Evolutionary conservation across 1,284 basidiomycete species (phyloP).

Genomic region (Butyriboletus appendiculatus): DNA sequence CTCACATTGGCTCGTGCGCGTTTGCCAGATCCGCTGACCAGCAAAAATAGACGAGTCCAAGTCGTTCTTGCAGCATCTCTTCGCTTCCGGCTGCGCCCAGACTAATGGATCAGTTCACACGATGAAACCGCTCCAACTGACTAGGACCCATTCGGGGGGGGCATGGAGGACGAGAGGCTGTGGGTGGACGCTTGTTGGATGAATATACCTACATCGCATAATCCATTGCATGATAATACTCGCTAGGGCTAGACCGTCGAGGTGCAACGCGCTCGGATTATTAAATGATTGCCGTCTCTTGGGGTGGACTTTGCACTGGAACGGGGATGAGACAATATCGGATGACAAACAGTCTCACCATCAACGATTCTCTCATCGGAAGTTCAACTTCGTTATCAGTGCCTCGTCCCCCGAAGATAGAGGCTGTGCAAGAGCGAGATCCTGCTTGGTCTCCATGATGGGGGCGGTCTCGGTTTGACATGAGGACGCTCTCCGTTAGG

Average conservation of each 20-base stretch:
- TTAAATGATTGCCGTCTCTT: constrained; percentile 15
- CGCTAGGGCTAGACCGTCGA: not conserved
- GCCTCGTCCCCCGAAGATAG: not conserved
- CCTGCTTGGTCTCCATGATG: not conserved
- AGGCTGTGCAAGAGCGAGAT: constrained; percentile 9
- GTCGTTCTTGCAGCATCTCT: constrained; percentile 13
- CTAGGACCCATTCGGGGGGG: constrained; percentile 1
- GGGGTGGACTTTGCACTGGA: not conserved
- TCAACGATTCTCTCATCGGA: constrained; percentile 1
- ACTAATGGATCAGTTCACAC: constrained; percentile 25
- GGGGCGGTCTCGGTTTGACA: not conserved
- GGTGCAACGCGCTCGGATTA: constrained; percentile 12
- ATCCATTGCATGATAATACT: constrained; percentile 26
- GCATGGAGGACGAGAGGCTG: constrained; percentile 9
- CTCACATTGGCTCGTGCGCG: constrained; percentile 13
- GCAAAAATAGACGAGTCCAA: constrained; percentile 31
- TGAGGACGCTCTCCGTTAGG: not conserved
- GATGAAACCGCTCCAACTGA: constrained; percentile 18
- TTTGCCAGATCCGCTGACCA: constrained; percentile 31
- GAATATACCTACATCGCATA: constrained; percentile 32
- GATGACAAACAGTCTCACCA: constrained; percentile 8
- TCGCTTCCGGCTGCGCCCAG: constrained; percentile 25
- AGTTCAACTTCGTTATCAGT: constrained; percentile 3
- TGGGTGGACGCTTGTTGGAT: constrained; percentile 18
- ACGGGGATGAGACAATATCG: not conserved